Evolutionary conservation across 768 basidiomycete species (phyloP).

Genomic region (Termitomyces sp.): DNA sequence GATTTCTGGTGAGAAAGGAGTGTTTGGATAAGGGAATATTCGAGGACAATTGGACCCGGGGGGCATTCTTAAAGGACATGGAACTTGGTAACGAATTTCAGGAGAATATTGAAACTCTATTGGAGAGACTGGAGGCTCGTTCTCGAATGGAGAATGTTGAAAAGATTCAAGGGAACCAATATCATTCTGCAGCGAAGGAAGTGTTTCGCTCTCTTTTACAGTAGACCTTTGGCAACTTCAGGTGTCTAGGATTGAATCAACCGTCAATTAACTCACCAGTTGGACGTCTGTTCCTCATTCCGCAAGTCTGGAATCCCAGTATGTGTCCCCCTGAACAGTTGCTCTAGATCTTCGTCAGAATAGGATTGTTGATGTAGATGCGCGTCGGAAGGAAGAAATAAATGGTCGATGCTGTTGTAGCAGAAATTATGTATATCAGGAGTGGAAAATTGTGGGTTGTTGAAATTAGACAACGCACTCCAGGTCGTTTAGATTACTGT

Average conservation of each 20-base stretch:
- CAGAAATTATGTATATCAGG: background rate
- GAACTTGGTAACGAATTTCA: background rate
- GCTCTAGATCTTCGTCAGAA: background rate
- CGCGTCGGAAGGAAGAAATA: background rate
- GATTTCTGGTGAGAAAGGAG: background rate
- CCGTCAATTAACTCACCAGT: background rate
- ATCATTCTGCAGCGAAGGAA: background rate
- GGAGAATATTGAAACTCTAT: background rate
- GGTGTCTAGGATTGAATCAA: background rate
- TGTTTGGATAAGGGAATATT: background rate
- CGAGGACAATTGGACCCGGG: background rate
- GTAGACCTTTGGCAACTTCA: background rate
- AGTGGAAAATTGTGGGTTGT: too few relatives aligned
- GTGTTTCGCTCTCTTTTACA: too few relatives aligned
- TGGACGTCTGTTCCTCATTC: background rate
- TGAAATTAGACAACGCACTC: background rate
- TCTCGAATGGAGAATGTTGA: background rate
- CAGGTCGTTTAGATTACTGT: background rate
- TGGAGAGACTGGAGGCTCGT: background rate
- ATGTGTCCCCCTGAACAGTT: background rate
- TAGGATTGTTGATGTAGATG: too few relatives aligned
- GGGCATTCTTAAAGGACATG: background rate
- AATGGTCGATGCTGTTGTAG: background rate
- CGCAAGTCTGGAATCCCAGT: background rate
- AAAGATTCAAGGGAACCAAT: background rate